Conservation (phyloP, 768 basidiomycete species). For the Russula compacta region DNA sequence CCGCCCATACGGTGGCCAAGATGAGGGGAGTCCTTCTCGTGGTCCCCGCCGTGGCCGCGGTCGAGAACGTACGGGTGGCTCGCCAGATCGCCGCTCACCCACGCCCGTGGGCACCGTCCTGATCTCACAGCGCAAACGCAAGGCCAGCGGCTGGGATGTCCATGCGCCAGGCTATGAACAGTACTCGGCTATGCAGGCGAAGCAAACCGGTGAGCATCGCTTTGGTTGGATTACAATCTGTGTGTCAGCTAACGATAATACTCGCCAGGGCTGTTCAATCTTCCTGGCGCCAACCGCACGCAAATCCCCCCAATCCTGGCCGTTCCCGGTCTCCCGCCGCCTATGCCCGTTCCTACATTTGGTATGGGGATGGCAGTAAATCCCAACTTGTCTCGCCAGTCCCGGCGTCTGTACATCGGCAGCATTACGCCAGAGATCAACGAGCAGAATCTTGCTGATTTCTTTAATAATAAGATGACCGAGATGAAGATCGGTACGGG, state of each 20-base stretch:
- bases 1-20: conserved; percentile 18
- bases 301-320: conserved; percentile 77
- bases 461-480: conserved; percentile 94
- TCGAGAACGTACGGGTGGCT: conserved; percentile 46
- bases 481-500: conserved; percentile 85
- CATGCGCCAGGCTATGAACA: conserved; percentile 94
- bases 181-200: conserved; percentile 94
- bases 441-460: conserved; percentile 83
- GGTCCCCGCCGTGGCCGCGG: conserved; percentile 41
- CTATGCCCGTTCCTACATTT: conserved; percentile 75
- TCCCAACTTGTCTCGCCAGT: conserved; percentile 87
- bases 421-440: conserved; percentile 93
- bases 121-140: conserved; percentile 77
- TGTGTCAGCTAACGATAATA: neutral
- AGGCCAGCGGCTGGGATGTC: conserved; percentile 94
- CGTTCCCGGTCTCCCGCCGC: conserved; percentile 73
- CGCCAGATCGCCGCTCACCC: conserved; percentile 76
- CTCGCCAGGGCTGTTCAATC: conserved; percentile 80
- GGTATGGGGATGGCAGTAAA: conserved; percentile 82
- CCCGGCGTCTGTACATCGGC: conserved; percentile 92
- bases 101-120: conserved; percentile 81
- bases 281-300: conserved; percentile 89
- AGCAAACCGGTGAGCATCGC: conserved; percentile 71
- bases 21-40: conserved; percentile 30
- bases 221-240: neutral